These are phyloP conservation scores for Dorcoceras hygrometricum DNA, from an alignment of 257 asterid genomes.

Conservation along the genomic window DNA sequence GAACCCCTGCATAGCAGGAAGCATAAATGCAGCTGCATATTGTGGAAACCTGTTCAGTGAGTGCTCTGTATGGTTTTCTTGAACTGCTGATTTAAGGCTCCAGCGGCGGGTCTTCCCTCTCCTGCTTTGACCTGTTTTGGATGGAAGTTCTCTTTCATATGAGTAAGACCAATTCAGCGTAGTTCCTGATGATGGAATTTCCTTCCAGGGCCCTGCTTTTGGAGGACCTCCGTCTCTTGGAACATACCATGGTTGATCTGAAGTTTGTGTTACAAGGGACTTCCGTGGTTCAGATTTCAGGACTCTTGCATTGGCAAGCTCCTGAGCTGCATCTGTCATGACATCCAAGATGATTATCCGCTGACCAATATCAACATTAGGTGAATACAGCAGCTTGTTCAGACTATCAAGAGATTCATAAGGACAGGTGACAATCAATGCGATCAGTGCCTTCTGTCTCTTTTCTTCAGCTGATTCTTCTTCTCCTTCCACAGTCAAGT, in stretches of 20 bases:
- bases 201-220: conserved; percentile 86
- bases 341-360: conserved; percentile 85
- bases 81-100: conserved; percentile 46
- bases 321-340: conserved; percentile 88
- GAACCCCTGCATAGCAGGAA: conserved; percentile 85
- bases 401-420: conserved; percentile 69
- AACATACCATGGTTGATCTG: conserved; percentile 75
- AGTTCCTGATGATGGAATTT: conserved; percentile 59
- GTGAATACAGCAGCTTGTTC: conserved; percentile 73
- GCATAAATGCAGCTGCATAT: conserved; percentile 93
- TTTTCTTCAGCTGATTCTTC: conserved; percentile 89
- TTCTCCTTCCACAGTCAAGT: conserved; percentile 70
- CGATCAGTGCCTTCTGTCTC: conserved; percentile 77
- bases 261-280: conserved; percentile 50
- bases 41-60: conserved; percentile 77
- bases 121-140: conserved; percentile 49
- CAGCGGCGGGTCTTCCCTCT: conserved; percentile 78
- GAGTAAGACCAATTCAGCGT: conserved; percentile 83
- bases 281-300: conserved; percentile 37
- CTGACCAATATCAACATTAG: conserved; percentile 85
- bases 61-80: conserved; percentile 41
- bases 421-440: conserved; percentile 69
- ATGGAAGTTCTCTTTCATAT: conserved; percentile 84
- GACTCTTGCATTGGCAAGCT: conserved; percentile 61
- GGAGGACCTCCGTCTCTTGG: conserved; percentile 69